Conservation (phyloP, 2,329 filamentous ascomycete species). For the Cladosporium oxysporum region DNA sequence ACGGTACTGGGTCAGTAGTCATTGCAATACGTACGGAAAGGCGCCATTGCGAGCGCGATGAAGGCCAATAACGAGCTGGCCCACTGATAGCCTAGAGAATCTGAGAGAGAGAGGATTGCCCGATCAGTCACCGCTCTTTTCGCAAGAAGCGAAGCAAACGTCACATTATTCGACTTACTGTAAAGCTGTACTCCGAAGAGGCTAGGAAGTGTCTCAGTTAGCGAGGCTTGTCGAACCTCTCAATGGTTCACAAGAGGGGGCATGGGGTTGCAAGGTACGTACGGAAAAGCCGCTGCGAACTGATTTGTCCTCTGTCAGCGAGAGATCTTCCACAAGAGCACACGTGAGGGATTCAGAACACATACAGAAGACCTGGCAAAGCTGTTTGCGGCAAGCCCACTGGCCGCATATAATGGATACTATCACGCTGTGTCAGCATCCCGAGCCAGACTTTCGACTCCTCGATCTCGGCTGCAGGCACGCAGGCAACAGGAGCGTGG, state of each 20-base stretch:
- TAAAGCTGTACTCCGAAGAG: conserved; percentile 55
- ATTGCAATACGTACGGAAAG: conserved; percentile 39
- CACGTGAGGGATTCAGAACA: neutral
- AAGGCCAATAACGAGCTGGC: conserved; percentile 49
- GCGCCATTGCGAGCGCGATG: conserved; percentile 52
- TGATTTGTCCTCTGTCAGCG: neutral
- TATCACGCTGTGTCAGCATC: conserved; percentile 15
- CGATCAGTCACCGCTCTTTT: conserved; percentile 50
- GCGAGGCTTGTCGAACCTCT: conserved; percentile 13
- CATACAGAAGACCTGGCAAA: conserved; percentile 47
- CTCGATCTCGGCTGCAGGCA: conserved; percentile 12
- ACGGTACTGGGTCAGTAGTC: conserved; percentile 26
- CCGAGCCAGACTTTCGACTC: conserved; percentile 7
- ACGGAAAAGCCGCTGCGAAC: conserved; percentile 51
- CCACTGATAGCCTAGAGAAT: conserved; percentile 52
- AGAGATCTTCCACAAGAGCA: neutral
- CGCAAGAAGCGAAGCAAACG: conserved; percentile 10
- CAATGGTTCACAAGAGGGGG: neutral
- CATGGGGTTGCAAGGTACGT: conserved; percentile 16
- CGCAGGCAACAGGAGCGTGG: neutral
- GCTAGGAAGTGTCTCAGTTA: conserved; percentile 36
- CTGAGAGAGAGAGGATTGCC: conserved; percentile 21
- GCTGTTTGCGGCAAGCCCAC: conserved; percentile 52
- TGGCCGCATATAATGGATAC: conserved; percentile 54
- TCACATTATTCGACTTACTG: conserved; percentile 31